phyloP scores from a whole-genome alignment of 371 early-diverging fungal species.

The Actinomortierella wolfii region DNA sequence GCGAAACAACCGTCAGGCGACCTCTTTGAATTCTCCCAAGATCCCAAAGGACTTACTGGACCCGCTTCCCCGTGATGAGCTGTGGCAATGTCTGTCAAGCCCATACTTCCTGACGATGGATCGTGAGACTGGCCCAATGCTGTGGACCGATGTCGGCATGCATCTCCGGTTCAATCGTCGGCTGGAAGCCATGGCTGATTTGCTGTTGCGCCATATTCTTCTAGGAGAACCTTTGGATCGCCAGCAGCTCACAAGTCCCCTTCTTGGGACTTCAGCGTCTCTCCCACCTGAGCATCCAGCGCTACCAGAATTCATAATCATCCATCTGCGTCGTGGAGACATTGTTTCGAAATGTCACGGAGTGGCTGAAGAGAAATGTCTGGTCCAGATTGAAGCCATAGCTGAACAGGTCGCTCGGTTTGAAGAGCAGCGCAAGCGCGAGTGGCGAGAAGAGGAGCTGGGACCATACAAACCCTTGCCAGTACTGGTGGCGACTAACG shows the following conservation, averaged over 20 bases:
- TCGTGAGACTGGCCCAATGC: background rate
- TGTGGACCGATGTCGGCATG: constrained; percentile 27
- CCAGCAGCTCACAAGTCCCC: constrained; percentile 13
- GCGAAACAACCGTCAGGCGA: background rate
- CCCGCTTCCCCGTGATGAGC: background rate
- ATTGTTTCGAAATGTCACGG: constrained; percentile 37
- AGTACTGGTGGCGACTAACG: constrained; percentile 36
- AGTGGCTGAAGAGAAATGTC: constrained; percentile 24
- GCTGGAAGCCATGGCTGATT: constrained; percentile 24
- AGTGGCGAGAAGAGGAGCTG: constrained; percentile 4
- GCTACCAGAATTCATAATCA: constrained; percentile 25
- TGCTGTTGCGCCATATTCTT: too few relatives aligned
- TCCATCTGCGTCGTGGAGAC: constrained; percentile 38
- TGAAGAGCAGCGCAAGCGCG: constrained; percentile 18
- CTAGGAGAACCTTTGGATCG: too few relatives aligned
- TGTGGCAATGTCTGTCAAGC: constrained; percentile 35
- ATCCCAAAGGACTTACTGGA: background rate
- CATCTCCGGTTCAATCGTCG: constrained; percentile 23
- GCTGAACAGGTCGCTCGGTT: constrained; percentile 35
- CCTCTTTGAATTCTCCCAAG: constrained; percentile 1
- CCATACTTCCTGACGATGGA: constrained; percentile 24
- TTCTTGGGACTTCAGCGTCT: constrained; percentile 3
- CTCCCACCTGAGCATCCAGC: background rate
- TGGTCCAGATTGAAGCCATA: constrained; percentile 39
- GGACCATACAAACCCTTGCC: constrained; percentile 18